Conservation (phyloP, 352 stramenopile species). For the Thalassiosira pacifica region DNA sequence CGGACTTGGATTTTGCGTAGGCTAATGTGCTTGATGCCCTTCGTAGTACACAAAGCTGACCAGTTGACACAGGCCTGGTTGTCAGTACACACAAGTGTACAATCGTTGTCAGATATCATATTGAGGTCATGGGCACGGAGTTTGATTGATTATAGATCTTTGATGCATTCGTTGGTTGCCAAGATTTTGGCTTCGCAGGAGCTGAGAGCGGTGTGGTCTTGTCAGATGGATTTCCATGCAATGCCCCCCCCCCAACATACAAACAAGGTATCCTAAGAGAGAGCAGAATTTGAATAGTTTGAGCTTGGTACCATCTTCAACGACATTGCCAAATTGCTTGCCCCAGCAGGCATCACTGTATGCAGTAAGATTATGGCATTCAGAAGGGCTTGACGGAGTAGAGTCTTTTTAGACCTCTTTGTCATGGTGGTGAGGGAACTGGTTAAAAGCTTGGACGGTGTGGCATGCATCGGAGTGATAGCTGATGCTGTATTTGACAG, state of each 20-base stretch:
- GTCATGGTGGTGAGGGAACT: too few species aligned
- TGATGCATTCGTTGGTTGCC: slow-evolving; percentile 25
- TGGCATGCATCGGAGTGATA: background rate
- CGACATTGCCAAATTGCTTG: background rate
- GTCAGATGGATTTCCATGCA: slow-evolving; percentile 29
- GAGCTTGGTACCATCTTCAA: background rate
- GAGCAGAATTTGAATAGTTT: slow-evolving; percentile 6
- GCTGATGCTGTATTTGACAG: background rate
- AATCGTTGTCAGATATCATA: background rate
- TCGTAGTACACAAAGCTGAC: background rate
- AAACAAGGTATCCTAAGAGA: background rate
- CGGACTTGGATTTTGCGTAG: background rate
- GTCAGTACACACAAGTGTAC: background rate
- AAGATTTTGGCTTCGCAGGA: slow-evolving; percentile 60
- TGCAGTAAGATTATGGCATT: slow-evolving; percentile 8
- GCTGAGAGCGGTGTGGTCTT: slow-evolving; percentile 39
- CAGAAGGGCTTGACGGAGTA: background rate
- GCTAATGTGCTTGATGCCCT: slow-evolving; percentile 4
- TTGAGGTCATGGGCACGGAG: slow-evolving; percentile 7
- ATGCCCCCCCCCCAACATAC: background rate
- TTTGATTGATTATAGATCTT: slow-evolving; percentile 3
- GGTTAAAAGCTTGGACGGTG: background rate
- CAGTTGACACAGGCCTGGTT: background rate
- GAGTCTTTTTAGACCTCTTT: background rate
- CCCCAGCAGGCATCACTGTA: background rate